Base-by-base conservation (phyloP, 2,329 filamentous ascomycete genomes). In the Xylaria digitata region DNA sequence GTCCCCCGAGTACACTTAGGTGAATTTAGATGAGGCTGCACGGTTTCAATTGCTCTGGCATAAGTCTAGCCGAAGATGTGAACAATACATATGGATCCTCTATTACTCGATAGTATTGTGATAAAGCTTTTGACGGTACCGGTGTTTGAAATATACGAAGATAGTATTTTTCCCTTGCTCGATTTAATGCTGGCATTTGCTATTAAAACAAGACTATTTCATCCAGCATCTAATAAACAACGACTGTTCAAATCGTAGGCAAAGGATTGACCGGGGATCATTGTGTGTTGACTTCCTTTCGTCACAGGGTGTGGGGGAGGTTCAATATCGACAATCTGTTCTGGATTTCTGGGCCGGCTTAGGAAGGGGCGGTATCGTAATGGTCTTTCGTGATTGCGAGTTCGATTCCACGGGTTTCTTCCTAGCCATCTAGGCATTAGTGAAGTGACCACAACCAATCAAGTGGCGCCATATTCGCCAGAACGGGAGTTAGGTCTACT, bases 401-500 rank as follows among this genome's bases (percentile, higher is more conserved):
- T 30, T 63, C 54, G 46, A 63, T 52, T 15, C 58, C 37, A n/a
- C 37, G 45, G 13, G 17, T 45, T 52, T 63, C 61, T 57, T 52
- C 46, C 61, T 58, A 17, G 11, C 0, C 1, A 6, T 26, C 9
- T 8, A 7, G 37, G 15, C 4, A 8, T 57, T 40, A 63, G 45
- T 26, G 6, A 15, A n/a, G 17, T 32, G 15, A 9, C 26, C n/a
- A 37, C 8, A 37, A 37, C 2, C 9, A 8, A 57, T 43, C 4
- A 9, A 5, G 4, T 7, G 11, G n/a, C 21, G 3, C 19, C 23
- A 26, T 26, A 13, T 13, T 13, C 34, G 37, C 9, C 15, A 8
- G 11, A 3, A 26, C 5, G 19, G 13, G n/a, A 19, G 34, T 6
- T 30, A 19, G n/a, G 23, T 43, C 9, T 11, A 40, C 62, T 48